Base-by-base conservation (phyloP, 352 stramenopile genomes). In the Pythium phragmiticola region DNA sequence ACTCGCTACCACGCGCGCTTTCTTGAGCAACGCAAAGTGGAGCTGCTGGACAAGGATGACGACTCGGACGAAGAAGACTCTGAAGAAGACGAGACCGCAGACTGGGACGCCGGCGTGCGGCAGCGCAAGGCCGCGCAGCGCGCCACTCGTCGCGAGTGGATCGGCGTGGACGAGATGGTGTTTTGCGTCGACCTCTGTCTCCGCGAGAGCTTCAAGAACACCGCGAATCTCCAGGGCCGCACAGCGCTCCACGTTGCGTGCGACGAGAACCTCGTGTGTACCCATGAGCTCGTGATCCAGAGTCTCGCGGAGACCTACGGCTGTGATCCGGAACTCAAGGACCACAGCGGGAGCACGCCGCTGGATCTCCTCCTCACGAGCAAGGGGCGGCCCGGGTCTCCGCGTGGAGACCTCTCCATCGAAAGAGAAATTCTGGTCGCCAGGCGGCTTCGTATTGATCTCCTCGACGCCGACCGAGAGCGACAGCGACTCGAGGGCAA, bases 181-280 rank as follows among this genome's bases (percentile, higher is more conserved):
- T 89, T 90, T 45, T 88, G 85, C 33, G 54, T 90, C 17, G 79
- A 89, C 63, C 74, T 68, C 2, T 85, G 73, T 49, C 60, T 93
- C 26, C 74, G 80, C 8, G 70, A 87, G 48, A 79, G 70, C 55
- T 93, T 84, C 69, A 84, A 86, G 46, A 77, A 91, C 53, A 52
- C 82, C 30, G 45, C 63, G 6, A 93, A 91, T 65, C 74, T 79
- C 6, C 82, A 90, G 26, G 84, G 84, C 16, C 72, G 73, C 3
- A 89, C 80, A 3, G 72, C 84, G 16, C 64, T 93, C 7, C 84
- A 93, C 61, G 64, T 93, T 3, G 80, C 84, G 5, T 91, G 84
- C 43, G 80, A 93, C n/a, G 80, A 90, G 57, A 93, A 90, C 63
- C 66, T 93, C 39, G 82, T 90, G 60, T 93, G 84, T 42, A 93